Evolutionary conservation across 2,329 filamentous ascomycete genomes (phyloP), one percentile per base, ranked within the genome.

Genomic region (Aureobasidium mangrovei): DNA sequence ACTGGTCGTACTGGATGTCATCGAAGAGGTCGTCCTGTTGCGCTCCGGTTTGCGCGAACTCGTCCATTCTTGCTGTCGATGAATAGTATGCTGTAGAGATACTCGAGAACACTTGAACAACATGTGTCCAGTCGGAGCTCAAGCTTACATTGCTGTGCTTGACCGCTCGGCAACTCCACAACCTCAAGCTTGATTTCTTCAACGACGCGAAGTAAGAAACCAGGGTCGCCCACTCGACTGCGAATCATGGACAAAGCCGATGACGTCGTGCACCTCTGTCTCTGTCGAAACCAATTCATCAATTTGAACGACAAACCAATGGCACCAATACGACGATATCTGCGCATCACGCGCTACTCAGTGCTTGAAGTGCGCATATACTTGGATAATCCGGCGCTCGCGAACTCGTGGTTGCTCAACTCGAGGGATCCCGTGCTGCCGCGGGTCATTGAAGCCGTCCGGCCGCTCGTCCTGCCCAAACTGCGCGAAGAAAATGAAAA

Each of bases 291-390:
- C 18, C 18, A 18, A 18, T 18, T 18, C 18, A 18, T 18, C 18
- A 18, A 18, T 18, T 18, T 18, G 18, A 18, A 18, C 18, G 32
- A 35, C 32, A 35, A 7, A 12, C 7, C 40, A 28, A 96, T 96
- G 91, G 86, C 90, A 9, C 91, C 91, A 8, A 82, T 95, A 45
- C 83, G 91, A 56, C 82, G 91, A 63, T 96, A 97, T 68, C 78
- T 97, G 54, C 83, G 91, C 51, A 95, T 97, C 62, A 91, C 87
- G 54, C 91, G 91, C 67, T 88, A 89, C 69, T 95, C 91, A 4
- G 90, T 96, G 32, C 79, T 98, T n/a, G 93, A 98, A 77, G 90
- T 88, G 60, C 90, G 91, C 60, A 93, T 98, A 61, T 97, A 97
- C 70, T 82, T 96, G 44, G 91, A 97, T 60, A 91, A 91, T 63